Conservation (phyloP, 495 filamentous ascomycete genomes). For the Penicillium ochrochloron region DNA sequence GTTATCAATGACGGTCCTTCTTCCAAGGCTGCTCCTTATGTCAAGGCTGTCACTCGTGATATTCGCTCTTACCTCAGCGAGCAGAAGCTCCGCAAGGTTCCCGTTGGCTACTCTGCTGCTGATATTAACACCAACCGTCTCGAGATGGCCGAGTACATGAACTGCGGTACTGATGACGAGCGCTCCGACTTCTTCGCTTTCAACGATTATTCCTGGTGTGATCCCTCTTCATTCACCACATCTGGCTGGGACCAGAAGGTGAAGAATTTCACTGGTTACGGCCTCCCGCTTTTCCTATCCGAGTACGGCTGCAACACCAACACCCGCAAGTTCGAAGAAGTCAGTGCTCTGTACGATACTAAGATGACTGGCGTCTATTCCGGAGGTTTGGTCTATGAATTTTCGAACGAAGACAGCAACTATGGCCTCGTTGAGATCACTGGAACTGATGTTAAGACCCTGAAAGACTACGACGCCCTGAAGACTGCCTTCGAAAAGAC, state of each 20-base stretch:
- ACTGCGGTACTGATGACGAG: constrained; percentile 86
- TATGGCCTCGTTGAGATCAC: constrained; percentile 80
- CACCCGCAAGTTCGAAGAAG: constrained; percentile 79
- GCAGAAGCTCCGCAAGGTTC: constrained; percentile 76
- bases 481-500: constrained; percentile 66
- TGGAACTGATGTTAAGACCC: constrained; percentile 57
- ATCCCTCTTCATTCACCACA: constrained; percentile 71
- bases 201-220: constrained; percentile 99
- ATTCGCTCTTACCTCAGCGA: constrained; percentile 82
- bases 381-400: constrained; percentile 95
- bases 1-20: constrained; percentile 86
- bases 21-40: constrained; percentile 76
- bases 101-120: constrained; percentile 88
- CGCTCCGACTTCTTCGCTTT: constrained; percentile 95
- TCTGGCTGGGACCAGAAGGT: constrained; percentile 95
- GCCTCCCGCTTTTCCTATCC: constrained; percentile 91
- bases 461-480: constrained; percentile 70
- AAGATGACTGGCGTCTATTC: constrained; percentile 94
- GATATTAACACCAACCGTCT: constrained; percentile 85
- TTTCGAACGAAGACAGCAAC: constrained; percentile 73
- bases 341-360: constrained; percentile 75
- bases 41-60: constrained; percentile 93
- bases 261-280: constrained; percentile 85
- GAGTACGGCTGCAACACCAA: constrained; percentile 91
- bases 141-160: constrained; percentile 91